A percentile compares a stretch with the other conserved stretches of the same genome.
Evolutionary conservation across 441 rosid species (phyloP).

Genomic region (Erodium moschatum): DNA sequence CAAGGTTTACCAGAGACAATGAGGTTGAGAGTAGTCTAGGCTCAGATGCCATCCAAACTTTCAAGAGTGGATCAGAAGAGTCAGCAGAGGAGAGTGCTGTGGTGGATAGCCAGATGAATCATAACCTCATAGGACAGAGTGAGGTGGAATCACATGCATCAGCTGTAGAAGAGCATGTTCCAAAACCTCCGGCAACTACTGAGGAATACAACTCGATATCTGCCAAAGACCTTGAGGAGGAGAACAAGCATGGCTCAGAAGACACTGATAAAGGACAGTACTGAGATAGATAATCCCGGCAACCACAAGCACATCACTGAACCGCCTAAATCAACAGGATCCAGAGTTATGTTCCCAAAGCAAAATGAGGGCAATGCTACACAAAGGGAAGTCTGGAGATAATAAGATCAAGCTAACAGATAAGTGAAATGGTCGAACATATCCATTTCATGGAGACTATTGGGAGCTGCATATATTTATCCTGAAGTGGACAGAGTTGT

Average conservation of each 20-base stretch:
- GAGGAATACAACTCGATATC: background rate
- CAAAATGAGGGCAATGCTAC: constrained; percentile 1
- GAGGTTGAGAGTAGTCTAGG: background rate
- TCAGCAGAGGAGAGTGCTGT: background rate
- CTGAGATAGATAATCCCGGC: background rate
- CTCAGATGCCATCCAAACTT: constrained; percentile 2
- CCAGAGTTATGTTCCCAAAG: background rate
- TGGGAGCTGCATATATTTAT: constrained; percentile 10
- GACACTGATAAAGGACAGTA: background rate
- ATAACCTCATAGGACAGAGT: background rate
- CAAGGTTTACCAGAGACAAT: background rate
- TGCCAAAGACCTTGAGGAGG: background rate
- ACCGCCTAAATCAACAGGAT: constrained; percentile 14
- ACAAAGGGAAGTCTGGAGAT: background rate
- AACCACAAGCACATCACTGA: background rate
- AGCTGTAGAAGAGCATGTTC: constrained; percentile 9
- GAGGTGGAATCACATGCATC: background rate
- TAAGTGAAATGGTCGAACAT: constrained; percentile 4
- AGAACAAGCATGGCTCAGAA: constrained; percentile 4
- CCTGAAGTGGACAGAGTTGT: background rate
- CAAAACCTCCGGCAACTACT: background rate
- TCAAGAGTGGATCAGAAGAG: constrained; percentile 8
- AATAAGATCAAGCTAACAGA: background rate
- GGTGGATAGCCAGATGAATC: background rate
- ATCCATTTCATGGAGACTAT: background rate